Evolutionary conservation across 177 flowering plant species (phyloP).

Genomic region (Vitis hybrid): DNA sequence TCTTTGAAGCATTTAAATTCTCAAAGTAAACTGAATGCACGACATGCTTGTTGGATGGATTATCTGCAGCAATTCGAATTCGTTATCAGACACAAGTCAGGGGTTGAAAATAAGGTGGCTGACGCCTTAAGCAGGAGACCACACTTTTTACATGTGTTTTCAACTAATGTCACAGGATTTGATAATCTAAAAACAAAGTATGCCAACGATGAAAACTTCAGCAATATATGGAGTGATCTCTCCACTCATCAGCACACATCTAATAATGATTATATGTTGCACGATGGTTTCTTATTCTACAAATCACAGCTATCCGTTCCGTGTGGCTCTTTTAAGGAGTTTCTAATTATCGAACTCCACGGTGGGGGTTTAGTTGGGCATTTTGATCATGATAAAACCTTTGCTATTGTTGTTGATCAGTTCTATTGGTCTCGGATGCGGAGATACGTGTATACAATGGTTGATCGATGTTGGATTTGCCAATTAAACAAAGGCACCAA

Average conservation of each 20-base stretch:
- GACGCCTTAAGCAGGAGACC: background rate
- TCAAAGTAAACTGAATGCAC: background rate
- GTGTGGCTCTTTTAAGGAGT: rapidly evolving
- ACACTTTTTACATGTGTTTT: background rate
- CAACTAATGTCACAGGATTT: background rate
- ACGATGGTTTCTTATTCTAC: background rate
- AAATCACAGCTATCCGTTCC: background rate
- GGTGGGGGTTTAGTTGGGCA: background rate
- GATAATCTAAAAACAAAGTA: background rate
- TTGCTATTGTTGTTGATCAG: background rate
- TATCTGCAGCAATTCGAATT: background rate
- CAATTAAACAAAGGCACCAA: background rate
- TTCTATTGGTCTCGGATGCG: background rate
- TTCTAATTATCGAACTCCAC: background rate
- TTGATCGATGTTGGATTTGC: background rate
- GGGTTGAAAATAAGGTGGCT: background rate
- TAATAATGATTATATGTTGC: background rate
- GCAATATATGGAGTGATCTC: background rate
- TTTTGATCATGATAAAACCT: background rate
- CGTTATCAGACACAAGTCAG: background rate
- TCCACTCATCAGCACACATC: background rate
- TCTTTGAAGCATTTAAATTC: no score
- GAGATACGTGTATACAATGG: background rate
- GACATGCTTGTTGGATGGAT: background rate
- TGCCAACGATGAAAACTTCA: background rate